Evolutionary conservation across 257 asterid species (phyloP).

Genomic region (Penstemon eatonii): DNA sequence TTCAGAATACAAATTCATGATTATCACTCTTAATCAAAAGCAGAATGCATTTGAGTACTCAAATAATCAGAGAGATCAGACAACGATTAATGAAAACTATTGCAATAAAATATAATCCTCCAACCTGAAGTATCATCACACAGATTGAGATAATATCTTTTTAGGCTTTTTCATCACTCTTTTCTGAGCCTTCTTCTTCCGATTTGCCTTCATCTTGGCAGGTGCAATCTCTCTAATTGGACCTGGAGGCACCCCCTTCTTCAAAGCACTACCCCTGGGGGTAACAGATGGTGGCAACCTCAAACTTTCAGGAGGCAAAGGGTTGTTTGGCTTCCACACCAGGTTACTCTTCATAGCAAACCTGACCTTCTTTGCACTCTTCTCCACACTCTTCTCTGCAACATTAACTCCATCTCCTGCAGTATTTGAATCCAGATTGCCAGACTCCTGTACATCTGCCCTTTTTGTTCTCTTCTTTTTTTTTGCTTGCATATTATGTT

Average conservation of each 20-base stretch:
- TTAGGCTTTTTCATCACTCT: slow-evolving; percentile 36
- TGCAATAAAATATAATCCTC: slow-evolving; percentile 29
- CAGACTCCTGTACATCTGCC: slow-evolving; percentile 27
- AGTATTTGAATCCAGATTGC: slow-evolving; percentile 18
- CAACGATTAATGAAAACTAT: neutral
- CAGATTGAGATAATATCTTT: slow-evolving; percentile 32
- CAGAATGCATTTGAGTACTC: slow-evolving; percentile 22
- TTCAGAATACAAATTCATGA: slow-evolving; percentile 22
- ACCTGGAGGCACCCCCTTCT: slow-evolving; percentile 92
- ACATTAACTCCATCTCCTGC: slow-evolving; percentile 39
- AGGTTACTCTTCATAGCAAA: slow-evolving; percentile 88
- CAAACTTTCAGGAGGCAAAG: slow-evolving; percentile 88
- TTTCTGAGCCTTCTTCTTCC: slow-evolving; percentile 50
- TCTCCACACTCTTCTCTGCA: slow-evolving; percentile 50
- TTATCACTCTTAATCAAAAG: slow-evolving; percentile 23
- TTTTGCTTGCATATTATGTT: slow-evolving; percentile 24
- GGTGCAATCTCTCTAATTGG: slow-evolving; percentile 69
- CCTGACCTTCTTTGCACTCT: slow-evolving; percentile 79
- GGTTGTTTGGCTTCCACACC: slow-evolving; percentile 87
- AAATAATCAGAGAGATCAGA: slow-evolving; percentile 4
- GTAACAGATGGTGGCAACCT: slow-evolving; percentile 89
- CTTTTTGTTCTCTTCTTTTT: slow-evolving; percentile 61
- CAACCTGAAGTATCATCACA: slow-evolving; percentile 36
- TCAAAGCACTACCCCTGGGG: slow-evolving; percentile 95
- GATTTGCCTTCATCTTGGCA: slow-evolving; percentile 47